Evolutionary conservation across 352 stramenopile species (phyloP).

Genomic region (Blastocystis sp.): DNA sequence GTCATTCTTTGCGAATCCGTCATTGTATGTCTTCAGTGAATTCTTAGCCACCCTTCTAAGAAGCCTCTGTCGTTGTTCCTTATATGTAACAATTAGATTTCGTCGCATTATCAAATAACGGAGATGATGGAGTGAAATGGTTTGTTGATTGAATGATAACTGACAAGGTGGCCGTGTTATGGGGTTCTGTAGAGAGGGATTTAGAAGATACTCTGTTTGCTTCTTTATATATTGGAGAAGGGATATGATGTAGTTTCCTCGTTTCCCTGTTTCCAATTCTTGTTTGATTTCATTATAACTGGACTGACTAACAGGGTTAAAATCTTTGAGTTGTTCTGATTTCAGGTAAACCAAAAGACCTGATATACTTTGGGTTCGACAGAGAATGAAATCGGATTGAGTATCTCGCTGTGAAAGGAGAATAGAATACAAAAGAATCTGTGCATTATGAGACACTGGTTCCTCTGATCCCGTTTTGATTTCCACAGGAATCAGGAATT

Average conservation of each 20-base stretch:
- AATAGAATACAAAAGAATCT: constrained; percentile 42
- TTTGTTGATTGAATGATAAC: background rate
- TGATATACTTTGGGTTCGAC: background rate
- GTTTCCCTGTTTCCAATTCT: background rate
- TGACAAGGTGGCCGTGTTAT: background rate
- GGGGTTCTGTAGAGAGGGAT: background rate
- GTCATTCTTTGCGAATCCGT: no score
- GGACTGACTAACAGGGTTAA: background rate
- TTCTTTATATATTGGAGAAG: constrained; percentile 1
- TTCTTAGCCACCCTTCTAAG: no score
- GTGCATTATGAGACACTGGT: constrained; percentile 29
- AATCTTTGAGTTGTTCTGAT: background rate
- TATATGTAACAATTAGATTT: constrained; percentile 15
- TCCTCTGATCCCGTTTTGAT: constrained; percentile 53
- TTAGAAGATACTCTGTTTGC: background rate
- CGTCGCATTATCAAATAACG: background rate
- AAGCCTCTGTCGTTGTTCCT: background rate
- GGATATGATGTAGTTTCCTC: background rate
- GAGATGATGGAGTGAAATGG: background rate
- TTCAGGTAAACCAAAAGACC: constrained; percentile 54
- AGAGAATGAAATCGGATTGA: background rate
- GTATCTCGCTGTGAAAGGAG: background rate
- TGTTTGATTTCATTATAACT: constrained; percentile 15
- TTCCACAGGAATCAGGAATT: constrained; percentile 28
- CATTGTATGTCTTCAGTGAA: no score